Evolutionary conservation across 768 basidiomycete genomes (phyloP).

Genomic region (Suillus cothurnatus): DNA sequence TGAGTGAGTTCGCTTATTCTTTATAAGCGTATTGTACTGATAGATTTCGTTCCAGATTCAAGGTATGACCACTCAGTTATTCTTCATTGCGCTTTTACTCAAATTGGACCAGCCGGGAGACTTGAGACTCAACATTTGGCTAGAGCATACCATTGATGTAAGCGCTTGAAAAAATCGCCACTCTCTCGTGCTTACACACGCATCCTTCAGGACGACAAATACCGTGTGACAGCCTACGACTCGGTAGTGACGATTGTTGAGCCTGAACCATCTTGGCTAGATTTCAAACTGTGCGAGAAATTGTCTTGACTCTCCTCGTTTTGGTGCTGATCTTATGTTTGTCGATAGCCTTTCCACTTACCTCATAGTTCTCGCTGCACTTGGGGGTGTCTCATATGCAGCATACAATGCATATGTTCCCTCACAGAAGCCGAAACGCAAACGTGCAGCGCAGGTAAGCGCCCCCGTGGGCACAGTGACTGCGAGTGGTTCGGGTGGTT

Average conservation of each 20-base stretch:
- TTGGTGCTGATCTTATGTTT: constrained; percentile 4
- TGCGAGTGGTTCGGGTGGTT: constrained; percentile 67
- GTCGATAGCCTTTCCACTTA: constrained; percentile 63
- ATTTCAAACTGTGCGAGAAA: constrained; percentile 73
- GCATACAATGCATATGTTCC: constrained; percentile 69
- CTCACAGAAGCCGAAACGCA: constrained; percentile 48
- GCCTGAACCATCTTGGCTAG: constrained; percentile 75
- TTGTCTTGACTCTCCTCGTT: not conserved
- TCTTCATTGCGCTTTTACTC: constrained; percentile 7
- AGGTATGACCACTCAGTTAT: constrained; percentile 40
- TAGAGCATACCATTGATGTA: constrained; percentile 72
- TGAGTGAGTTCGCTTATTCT: constrained; percentile 57
- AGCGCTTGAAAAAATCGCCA: constrained; percentile 19
- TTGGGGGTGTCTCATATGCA: constrained; percentile 66
- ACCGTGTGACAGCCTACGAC: constrained; percentile 72
- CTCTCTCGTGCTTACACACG: not conserved
- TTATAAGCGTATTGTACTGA: constrained; percentile 16
- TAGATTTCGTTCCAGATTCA: constrained; percentile 48
- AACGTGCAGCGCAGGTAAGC: constrained; percentile 45
- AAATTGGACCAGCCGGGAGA: constrained; percentile 63
- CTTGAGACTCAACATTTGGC: constrained; percentile 69
- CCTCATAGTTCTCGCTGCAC: constrained; percentile 60
- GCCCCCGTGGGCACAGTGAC: constrained; percentile 60
- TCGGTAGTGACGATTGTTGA: constrained; percentile 79
- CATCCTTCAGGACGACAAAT: constrained; percentile 49